Evolutionary conservation across 768 basidiomycete genomes (phyloP).

Genomic region (Clathrus columnatus): DNA sequence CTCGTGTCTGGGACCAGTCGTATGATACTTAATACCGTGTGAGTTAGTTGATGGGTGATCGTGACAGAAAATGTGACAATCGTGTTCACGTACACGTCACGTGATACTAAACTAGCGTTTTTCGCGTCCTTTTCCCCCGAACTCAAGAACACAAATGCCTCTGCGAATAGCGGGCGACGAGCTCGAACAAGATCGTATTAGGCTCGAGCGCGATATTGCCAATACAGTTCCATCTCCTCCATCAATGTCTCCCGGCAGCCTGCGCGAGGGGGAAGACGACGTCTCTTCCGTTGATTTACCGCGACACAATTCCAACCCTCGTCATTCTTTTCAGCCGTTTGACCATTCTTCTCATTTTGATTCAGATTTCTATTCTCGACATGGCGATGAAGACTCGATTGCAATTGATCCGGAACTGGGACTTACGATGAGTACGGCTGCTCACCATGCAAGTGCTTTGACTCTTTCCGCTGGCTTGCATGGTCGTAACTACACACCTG

Average conservation of each 20-base stretch:
- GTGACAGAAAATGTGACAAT: neutral
- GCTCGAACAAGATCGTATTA: conserved; percentile 66
- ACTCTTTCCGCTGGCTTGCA: conserved; percentile 80
- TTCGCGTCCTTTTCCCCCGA: neutral
- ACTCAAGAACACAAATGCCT: neutral
- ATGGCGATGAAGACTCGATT: conserved; percentile 51
- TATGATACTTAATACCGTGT: no score
- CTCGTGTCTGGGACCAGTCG: neutral
- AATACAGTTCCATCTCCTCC: conserved; percentile 59
- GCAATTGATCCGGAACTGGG: conserved; percentile 51
- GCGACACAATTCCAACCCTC: conserved; percentile 54
- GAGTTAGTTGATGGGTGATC: no score
- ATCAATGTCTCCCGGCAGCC: conserved; percentile 50
- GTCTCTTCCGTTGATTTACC: conserved; percentile 51
- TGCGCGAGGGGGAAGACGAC: conserved; percentile 8
- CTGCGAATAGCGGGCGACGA: conserved; percentile 53
- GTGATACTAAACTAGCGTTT: conserved; percentile 5
- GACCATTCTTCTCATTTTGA: conserved; percentile 48
- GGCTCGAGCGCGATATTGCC: conserved; percentile 64
- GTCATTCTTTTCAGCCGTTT: conserved; percentile 52
- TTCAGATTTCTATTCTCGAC: conserved; percentile 39
- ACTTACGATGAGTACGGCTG: conserved; percentile 71
- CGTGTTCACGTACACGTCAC: neutral
- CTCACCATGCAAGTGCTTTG: conserved; percentile 83
- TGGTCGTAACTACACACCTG: conserved; percentile 43